These are phyloP conservation scores for Lotus japonicus DNA, from an alignment of 306 rosid genomes.

Conservation along the genomic window DNA sequence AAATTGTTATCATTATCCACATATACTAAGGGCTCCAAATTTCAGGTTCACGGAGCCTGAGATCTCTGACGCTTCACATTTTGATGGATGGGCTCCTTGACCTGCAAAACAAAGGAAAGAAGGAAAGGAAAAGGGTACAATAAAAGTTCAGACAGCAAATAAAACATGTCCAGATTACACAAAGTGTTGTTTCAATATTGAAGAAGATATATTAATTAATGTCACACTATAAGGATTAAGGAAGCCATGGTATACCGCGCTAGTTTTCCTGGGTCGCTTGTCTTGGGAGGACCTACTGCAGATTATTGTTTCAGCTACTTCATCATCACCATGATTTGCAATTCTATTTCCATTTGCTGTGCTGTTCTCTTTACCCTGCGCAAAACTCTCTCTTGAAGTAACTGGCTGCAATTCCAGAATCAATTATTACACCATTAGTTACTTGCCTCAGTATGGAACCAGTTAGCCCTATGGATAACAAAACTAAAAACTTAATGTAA, in stretches of 20 bases:
- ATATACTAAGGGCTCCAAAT: not conserved
- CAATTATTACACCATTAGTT: not conserved
- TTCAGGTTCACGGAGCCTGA: conserved; percentile 37
- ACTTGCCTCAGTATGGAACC: not conserved
- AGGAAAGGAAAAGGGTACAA: not conserved
- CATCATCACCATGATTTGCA: conserved; percentile 45
- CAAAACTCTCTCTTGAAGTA: conserved; percentile 81
- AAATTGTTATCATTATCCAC: not conserved
- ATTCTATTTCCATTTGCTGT: conserved; percentile 41
- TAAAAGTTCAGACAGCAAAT: not conserved
- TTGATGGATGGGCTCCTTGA: conserved; percentile 85
- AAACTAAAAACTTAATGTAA: not conserved
- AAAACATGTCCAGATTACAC: not conserved
- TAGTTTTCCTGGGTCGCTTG: conserved; percentile 74
- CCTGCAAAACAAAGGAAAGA: conserved; percentile 40
- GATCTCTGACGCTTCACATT: conserved; percentile 71
- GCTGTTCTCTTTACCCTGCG: conserved; percentile 43
- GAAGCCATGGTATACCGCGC: conserved; percentile 56
- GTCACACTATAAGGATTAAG: not conserved
- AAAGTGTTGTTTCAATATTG: not conserved
- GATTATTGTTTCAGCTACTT: conserved; percentile 40
- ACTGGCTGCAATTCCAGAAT: conserved; percentile 49
- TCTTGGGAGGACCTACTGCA: conserved; percentile 56
- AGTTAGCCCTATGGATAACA: not conserved
- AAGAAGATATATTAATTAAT: conserved; percentile 4